Conservation (phyloP, 306 rosid genomes). For the Inga laurina region DNA sequence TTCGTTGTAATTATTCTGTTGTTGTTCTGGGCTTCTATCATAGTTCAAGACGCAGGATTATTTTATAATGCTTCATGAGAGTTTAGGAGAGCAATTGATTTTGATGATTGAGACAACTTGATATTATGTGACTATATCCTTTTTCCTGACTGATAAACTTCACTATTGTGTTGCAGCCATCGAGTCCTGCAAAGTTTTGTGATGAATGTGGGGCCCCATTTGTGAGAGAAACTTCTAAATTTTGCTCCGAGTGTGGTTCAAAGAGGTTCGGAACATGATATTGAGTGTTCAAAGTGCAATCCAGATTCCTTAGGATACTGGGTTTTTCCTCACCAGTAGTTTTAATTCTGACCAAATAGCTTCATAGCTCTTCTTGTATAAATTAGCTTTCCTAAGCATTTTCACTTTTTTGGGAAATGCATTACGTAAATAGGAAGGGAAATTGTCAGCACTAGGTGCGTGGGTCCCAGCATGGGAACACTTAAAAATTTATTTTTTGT, state of each 20-base stretch:
- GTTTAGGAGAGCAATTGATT: not conserved
- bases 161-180: constrained; percentile 57
- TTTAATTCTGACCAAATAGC: constrained; percentile 12
- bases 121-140: not conserved
- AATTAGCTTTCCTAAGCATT: not conserved
- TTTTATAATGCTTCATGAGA: constrained; percentile 13
- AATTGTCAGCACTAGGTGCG: not conserved
- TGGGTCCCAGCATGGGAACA: too few species aligned
- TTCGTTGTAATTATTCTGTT: not conserved
- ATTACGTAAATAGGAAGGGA: not conserved
- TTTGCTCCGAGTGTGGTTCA: constrained; percentile 90
- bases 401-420: not conserved
- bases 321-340: not conserved
- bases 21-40: not conserved
- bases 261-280: constrained; percentile 77
- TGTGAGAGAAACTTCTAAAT: constrained; percentile 89
- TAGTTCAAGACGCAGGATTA: not conserved
- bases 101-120: constrained; percentile 17
- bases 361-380: not conserved
- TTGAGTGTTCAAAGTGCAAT: constrained; percentile 2
- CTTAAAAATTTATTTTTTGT: too few species aligned
- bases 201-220: constrained; percentile 90
- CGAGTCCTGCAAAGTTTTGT: constrained; percentile 85
- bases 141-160: constrained; percentile 1
- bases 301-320: not conserved